Evolutionary conservation across 352 stramenopile genomes (phyloP).

Genomic region (Stramenopiles sp.): DNA sequence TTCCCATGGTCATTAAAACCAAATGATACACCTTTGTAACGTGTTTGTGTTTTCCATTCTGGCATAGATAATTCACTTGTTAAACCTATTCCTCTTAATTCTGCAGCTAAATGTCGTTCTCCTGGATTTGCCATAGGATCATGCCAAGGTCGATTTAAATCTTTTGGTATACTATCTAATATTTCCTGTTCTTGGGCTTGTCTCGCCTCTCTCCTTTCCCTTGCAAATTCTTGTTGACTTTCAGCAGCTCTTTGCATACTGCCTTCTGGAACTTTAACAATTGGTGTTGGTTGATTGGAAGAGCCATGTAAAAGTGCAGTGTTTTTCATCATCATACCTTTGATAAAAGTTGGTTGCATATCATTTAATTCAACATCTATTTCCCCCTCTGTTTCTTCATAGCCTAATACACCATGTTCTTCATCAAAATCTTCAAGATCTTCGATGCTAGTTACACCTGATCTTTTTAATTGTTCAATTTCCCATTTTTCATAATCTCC

Average conservation of each 20-base stretch:
- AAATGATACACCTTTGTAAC: neutral
- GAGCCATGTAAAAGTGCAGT: constrained; percentile 24
- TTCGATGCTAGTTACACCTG: constrained; percentile 86
- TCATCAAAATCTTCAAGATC: constrained; percentile 93
- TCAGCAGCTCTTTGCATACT: constrained; percentile 88
- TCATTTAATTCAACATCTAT: constrained; percentile 87
- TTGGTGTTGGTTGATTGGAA: constrained; percentile 83
- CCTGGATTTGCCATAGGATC: constrained; percentile 90
- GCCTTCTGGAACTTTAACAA: constrained; percentile 97
- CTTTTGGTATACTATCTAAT: constrained; percentile 88
- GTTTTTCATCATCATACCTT: constrained; percentile 59
- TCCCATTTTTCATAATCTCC: constrained; percentile 69
- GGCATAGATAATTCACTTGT: neutral
- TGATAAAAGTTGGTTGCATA: constrained; percentile 84
- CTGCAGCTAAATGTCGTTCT: constrained; percentile 89
- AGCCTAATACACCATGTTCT: constrained; percentile 49
- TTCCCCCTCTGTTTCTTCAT: constrained; percentile 53
- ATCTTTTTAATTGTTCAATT: constrained; percentile 88
- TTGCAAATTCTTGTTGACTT: constrained; percentile 82
- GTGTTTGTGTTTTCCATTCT: neutral
- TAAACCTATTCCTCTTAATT: constrained; percentile 52
- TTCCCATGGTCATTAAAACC: neutral
- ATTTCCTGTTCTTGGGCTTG: constrained; percentile 89
- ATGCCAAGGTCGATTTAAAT: constrained; percentile 93
- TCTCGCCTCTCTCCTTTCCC: constrained; percentile 86